These are phyloP conservation scores for Melanomma pulvis-pyrius DNA, from an alignment of 495 filamentous ascomycete genomes.

Conservation along the genomic window DNA sequence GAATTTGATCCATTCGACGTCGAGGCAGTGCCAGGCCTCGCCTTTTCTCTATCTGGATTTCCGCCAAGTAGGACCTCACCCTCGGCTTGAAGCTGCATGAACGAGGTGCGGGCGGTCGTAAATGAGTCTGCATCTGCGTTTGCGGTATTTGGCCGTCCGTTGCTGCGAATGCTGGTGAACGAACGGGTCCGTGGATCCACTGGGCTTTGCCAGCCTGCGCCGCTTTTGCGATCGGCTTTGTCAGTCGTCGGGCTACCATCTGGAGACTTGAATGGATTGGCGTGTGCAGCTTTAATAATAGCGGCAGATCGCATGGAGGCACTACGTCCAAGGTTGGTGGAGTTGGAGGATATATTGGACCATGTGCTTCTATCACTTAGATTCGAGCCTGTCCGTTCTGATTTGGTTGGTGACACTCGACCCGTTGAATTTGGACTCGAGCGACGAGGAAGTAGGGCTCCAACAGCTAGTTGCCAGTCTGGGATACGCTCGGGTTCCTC, in stretches of 20 bases:
- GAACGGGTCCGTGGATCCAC: conserved; percentile 32
- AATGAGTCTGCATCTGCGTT: conserved; percentile 59
- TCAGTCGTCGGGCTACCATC: conserved; percentile 31
- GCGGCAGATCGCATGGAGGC: conserved; percentile 31
- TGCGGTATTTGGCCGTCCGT: conserved; percentile 9
- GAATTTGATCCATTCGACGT: conserved; percentile 39
- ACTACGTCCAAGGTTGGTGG: conserved; percentile 22
- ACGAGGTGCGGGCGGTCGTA: conserved; percentile 66
- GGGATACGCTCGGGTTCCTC: background rate
- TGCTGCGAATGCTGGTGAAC: conserved; percentile 31
- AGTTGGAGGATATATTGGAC: conserved; percentile 32
- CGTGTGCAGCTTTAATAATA: conserved; percentile 16
- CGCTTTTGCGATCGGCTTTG: background rate
- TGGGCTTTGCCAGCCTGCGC: conserved; percentile 24
- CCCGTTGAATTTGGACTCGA: conserved; percentile 20
- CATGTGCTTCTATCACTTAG: conserved; percentile 35
- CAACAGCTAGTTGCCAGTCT: conserved; percentile 15
- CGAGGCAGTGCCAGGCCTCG: conserved; percentile 41
- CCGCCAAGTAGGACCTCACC: conserved; percentile 62
- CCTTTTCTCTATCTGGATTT: conserved; percentile 40
- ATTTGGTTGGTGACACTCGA: conserved; percentile 34
- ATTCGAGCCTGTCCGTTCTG: conserved; percentile 39
- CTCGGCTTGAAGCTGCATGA: conserved; percentile 65
- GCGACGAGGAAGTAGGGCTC: conserved; percentile 6
- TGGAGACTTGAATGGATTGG: conserved; percentile 40